These are phyloP conservation scores for Mariannaea elegans DNA, from an alignment of 2,329 filamentous ascomycete genomes.

Conservation along the genomic window DNA sequence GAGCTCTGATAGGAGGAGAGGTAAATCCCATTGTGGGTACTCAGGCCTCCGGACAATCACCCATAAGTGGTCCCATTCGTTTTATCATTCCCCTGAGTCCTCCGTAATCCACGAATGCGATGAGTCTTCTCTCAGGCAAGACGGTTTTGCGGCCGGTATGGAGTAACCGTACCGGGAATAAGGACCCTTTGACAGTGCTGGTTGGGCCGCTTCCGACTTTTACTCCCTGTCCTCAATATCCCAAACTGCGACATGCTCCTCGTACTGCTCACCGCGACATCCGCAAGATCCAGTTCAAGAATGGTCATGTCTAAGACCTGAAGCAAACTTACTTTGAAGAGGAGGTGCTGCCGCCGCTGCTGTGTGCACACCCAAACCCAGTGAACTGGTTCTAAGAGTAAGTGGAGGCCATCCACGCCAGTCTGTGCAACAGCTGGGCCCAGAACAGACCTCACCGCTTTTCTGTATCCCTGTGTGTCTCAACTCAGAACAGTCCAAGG, in stretches of 20 bases:
- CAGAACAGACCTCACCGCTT: constrained; percentile 18
- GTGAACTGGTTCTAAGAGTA: constrained; percentile 27
- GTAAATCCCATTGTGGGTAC: not conserved
- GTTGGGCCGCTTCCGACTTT: constrained; percentile 12
- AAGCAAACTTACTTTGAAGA: not conserved
- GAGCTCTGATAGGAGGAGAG: not conserved
- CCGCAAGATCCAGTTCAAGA: not conserved
- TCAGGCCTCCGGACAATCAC: constrained; percentile 4
- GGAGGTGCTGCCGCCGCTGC: not conserved
- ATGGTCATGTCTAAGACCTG: not conserved
- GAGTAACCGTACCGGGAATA: constrained; percentile 2
- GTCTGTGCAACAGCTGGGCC: constrained; percentile 14
- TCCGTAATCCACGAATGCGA: constrained; percentile 11
- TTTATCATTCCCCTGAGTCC: constrained; percentile 3
- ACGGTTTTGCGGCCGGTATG: not conserved
- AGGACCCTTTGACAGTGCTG: constrained; percentile 1
- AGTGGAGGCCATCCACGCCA: constrained; percentile 7
- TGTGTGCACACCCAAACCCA: constrained; percentile 22
- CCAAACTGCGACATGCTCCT: constrained; percentile 11
- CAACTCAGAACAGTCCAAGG: not conserved
- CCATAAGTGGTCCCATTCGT: constrained; percentile 15
- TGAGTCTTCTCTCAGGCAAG: not conserved
- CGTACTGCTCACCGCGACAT: not conserved
- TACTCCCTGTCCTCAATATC: not conserved
- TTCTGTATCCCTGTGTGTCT: constrained; percentile 3